phyloP scores from a whole-genome alignment of 495 filamentous ascomycete genomes.

The Rhypophila decipiens region DNA sequence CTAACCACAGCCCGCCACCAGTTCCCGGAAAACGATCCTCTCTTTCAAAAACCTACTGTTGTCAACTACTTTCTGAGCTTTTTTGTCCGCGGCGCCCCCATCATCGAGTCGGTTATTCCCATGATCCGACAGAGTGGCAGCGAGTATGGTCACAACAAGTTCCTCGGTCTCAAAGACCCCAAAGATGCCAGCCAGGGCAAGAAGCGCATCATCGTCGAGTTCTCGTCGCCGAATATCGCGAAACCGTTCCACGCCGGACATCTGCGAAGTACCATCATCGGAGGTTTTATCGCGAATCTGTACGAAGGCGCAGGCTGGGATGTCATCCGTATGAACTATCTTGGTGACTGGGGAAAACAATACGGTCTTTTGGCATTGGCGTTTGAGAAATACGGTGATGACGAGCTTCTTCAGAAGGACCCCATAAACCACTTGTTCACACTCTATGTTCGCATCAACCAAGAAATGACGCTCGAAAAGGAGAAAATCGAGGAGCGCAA shows the following conservation, averaged over 20 bases:
- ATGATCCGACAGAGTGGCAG: conserved; percentile 55
- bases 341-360: conserved; percentile 65
- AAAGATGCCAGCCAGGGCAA: conserved; percentile 62
- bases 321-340: conserved; percentile 57
- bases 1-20: conserved; percentile 14
- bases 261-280: conserved; percentile 61
- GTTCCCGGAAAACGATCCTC: conserved; percentile 68
- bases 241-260: conserved; percentile 66
- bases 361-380: conserved; percentile 57
- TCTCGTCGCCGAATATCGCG: conserved; percentile 57
- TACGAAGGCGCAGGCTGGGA: conserved; percentile 57
- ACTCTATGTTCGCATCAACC: conserved; percentile 58
- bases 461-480: conserved; percentile 50
- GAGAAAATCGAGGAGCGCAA: conserved; percentile 42
- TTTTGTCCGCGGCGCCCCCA: conserved; percentile 60
- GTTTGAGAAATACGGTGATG: conserved; percentile 53
- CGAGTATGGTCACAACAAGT: conserved; percentile 61
- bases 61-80: conserved; percentile 70
- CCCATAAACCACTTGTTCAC: conserved; percentile 61
- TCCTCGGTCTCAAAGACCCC: conserved; percentile 60
- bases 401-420: conserved; percentile 48
- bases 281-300: conserved; percentile 56
- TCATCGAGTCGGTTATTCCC: conserved; percentile 56
- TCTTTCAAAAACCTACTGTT: conserved; percentile 60
- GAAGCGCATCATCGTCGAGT: conserved; percentile 60